These are phyloP conservation scores for Coemansia sp. DNA, from an alignment of 192 early-diverging fungal species.

Conservation along the genomic window DNA sequence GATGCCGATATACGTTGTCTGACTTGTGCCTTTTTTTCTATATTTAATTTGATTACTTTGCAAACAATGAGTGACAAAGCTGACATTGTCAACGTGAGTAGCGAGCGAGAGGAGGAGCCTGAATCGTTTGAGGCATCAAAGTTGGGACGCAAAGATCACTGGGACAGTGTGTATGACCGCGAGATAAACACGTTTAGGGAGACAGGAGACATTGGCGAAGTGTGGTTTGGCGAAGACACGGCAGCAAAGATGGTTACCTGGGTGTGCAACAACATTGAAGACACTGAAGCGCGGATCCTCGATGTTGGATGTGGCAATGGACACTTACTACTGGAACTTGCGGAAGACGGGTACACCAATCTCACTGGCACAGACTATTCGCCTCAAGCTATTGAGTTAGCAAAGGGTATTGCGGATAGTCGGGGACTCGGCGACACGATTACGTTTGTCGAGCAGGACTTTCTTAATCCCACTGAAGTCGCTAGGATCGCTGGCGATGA, in stretches of 20 bases:
- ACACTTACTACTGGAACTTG: slow-evolving; percentile 80
- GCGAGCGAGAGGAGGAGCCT: neutral
- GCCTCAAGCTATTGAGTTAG: slow-evolving; percentile 72
- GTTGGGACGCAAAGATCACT: slow-evolving; percentile 61
- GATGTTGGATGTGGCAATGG: slow-evolving; percentile 96
- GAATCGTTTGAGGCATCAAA: slow-evolving; percentile 44
- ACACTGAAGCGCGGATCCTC: slow-evolving; percentile 57
- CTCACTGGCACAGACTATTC: slow-evolving; percentile 90
- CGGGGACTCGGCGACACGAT: slow-evolving; percentile 52
- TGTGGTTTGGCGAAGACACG: slow-evolving; percentile 90
- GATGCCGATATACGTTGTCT: neutral
- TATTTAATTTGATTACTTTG: neutral
- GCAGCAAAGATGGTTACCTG: slow-evolving; percentile 90
- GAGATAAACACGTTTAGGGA: slow-evolving; percentile 83
- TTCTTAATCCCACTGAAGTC: slow-evolving; percentile 60
- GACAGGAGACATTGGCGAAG: slow-evolving; percentile 87
- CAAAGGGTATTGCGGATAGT: slow-evolving; percentile 64
- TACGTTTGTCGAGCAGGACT: slow-evolving; percentile 63
- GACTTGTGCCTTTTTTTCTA: neutral
- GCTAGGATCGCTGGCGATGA: slow-evolving; percentile 28
- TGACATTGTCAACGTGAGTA: neutral
- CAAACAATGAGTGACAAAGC: slow-evolving; percentile 13
- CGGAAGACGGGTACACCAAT: slow-evolving; percentile 66
- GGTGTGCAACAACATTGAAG: slow-evolving; percentile 60
- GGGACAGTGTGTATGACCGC: slow-evolving; percentile 82